Evolutionary conservation across 495 filamentous ascomycete genomes (phyloP).

Genomic region (Geopyxis carbonaria): DNA sequence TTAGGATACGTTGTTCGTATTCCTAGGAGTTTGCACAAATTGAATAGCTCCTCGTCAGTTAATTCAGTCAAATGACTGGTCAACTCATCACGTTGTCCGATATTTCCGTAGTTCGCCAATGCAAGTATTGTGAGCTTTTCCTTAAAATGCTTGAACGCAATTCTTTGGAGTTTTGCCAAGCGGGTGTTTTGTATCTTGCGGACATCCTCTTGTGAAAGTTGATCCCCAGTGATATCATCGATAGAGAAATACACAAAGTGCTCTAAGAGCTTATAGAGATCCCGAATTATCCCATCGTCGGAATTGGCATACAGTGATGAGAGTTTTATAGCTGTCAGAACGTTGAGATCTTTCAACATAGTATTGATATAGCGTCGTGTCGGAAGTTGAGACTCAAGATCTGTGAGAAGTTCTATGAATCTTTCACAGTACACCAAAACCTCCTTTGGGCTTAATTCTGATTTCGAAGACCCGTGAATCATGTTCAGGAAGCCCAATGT

Average conservation of each 20-base stretch:
- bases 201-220: conserved; percentile 51
- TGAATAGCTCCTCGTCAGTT: conserved; percentile 51
- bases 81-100: conserved; percentile 63
- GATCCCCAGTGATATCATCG: conserved; percentile 73
- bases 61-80: conserved; percentile 58
- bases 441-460: conserved; percentile 31
- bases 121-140: conserved; percentile 80
- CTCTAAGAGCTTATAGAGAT: conserved; percentile 57
- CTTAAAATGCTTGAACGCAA: conserved; percentile 67
- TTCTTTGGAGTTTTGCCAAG: conserved; percentile 65
- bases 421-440: conserved; percentile 76
- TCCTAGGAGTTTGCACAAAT: conserved; percentile 53
- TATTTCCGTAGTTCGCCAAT: conserved; percentile 77
- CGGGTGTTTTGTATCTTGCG: conserved; percentile 61
- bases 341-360: conserved; percentile 73
- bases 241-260: conserved; percentile 82
- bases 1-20: conserved; percentile 67
- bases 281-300: conserved; percentile 61
- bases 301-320: conserved; percentile 61
- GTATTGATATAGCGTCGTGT: conserved; percentile 89
- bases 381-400: conserved; percentile 83
- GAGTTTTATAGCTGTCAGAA: conserved; percentile 64
- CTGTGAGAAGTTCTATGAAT: conserved; percentile 77
- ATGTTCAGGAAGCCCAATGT: conserved; percentile 64
- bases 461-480: conserved; percentile 34